These are phyloP conservation scores for Veloboletus limbatus DNA, from an alignment of 1,284 basidiomycete species.

Conservation along the genomic window DNA sequence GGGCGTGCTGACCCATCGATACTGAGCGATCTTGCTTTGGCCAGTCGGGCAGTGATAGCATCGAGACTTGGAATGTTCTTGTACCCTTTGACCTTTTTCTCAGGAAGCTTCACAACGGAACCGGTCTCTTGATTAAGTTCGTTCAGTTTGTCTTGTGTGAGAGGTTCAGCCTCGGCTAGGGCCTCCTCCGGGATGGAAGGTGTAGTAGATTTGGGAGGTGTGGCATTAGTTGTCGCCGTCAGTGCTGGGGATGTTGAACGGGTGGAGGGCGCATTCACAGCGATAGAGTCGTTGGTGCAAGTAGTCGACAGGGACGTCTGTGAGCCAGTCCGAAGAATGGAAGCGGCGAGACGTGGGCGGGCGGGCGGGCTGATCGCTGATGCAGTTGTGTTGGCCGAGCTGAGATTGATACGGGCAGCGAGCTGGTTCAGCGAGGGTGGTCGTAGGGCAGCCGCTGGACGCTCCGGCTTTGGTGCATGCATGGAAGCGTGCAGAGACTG, in stretches of 20 bases:
- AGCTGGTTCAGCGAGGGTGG: slow-evolving; percentile 78
- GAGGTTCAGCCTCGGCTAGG: slow-evolving; percentile 42
- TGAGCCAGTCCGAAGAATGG: slow-evolving; percentile 64
- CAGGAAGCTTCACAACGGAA: slow-evolving; percentile 17
- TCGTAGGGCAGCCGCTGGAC: slow-evolving; percentile 36
- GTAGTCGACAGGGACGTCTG: slow-evolving; percentile 51
- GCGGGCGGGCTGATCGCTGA: slow-evolving; percentile 37
- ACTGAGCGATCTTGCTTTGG: slow-evolving; percentile 63
- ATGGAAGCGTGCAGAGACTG: slow-evolving; percentile 34
- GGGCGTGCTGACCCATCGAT: slow-evolving; percentile 70
- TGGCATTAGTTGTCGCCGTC: slow-evolving; percentile 40
- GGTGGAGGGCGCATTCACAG: slow-evolving; percentile 60
- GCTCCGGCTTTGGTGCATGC: slow-evolving; percentile 42
- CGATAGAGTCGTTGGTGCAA: slow-evolving; percentile 58
- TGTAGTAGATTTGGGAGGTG: slow-evolving; percentile 48
- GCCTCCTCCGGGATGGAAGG: slow-evolving; percentile 40
- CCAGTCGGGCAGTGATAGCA: slow-evolving; percentile 73
- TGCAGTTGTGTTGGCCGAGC: slow-evolving; percentile 29
- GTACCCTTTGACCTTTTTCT: slow-evolving; percentile 65
- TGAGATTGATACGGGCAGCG: slow-evolving; percentile 66
- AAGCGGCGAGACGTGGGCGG: slow-evolving; percentile 72
- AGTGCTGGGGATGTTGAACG: slow-evolving; percentile 42
- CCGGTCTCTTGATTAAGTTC: slow-evolving; percentile 52
- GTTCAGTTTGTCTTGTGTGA: slow-evolving; percentile 61
- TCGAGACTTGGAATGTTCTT: slow-evolving; percentile 83